Conservation (phyloP, 495 filamentous ascomycete species). For the Niebla homalea region DNA sequence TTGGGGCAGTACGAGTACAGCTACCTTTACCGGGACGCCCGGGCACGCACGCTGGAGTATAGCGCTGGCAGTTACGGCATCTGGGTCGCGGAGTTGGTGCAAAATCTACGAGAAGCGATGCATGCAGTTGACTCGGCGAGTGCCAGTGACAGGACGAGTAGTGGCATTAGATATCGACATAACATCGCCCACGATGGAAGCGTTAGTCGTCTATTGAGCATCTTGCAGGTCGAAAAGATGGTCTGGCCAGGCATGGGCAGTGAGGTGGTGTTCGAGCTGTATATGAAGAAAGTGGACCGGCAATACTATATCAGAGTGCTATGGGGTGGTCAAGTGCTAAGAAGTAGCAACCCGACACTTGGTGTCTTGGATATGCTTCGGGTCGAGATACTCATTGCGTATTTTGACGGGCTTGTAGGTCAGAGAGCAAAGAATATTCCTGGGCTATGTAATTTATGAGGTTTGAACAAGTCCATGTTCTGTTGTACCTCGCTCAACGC, state of each 20-base stretch:
- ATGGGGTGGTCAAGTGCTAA: slow-evolving; percentile 48
- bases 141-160: slow-evolving; percentile 11
- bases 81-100: slow-evolving; percentile 49
- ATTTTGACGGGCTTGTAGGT: slow-evolving; percentile 53
- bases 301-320: slow-evolving; percentile 40
- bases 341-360: slow-evolving; percentile 42
- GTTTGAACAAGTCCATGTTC: background rate
- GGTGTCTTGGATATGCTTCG: slow-evolving; percentile 51
- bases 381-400: slow-evolving; percentile 41
- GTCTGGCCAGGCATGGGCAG: slow-evolving; percentile 65
- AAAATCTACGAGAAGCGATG: slow-evolving; percentile 38
- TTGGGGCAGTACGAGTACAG: slow-evolving; percentile 59
- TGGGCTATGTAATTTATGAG: slow-evolving; percentile 20
- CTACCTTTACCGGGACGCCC: slow-evolving; percentile 49
- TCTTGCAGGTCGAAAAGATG: slow-evolving; percentile 55
- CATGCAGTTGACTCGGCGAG: slow-evolving; percentile 13
- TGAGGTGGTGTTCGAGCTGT: slow-evolving; percentile 57
- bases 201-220: slow-evolving; percentile 42
- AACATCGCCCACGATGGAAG: slow-evolving; percentile 62
- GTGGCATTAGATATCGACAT: slow-evolving; percentile 38
- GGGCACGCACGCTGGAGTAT: slow-evolving; percentile 37
- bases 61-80: slow-evolving; percentile 43
- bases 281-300: slow-evolving; percentile 19
- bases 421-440: slow-evolving; percentile 31
- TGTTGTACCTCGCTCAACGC: no score